Base-by-base conservation (phyloP, 2,329 filamentous ascomycete species). In the Nothomitra cinnamomea region DNA sequence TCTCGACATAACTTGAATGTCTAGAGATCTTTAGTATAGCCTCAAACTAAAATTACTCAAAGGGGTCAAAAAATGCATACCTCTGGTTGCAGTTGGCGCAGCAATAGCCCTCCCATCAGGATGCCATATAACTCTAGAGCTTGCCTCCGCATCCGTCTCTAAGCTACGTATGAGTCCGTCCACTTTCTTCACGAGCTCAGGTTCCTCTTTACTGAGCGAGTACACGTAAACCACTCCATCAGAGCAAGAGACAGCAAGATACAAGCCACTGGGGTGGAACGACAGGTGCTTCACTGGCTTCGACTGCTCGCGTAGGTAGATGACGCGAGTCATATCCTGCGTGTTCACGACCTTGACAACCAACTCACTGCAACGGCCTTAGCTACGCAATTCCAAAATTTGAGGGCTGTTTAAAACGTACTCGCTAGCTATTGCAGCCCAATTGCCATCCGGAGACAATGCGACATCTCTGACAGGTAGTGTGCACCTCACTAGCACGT, bases 361-460 rank as follows among this genome's bases (percentile, higher is more conserved):
- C 55, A 95, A 73, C 66, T 98, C 92, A 66, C 78, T 81, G 55
- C 38, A 17, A 66, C 53, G 66, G 58, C 53, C 35, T 60, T 41
- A 60, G 54, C 17, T 32, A 49, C 4, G 17, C 2, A 5, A 47
- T 13, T 4, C 38, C 7, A 1, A 17, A 21, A 28, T n/a, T 2
- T 7, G 15, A 10, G 22, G 17, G 10, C 2, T 45, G 15, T n/a
- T 6, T 10, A 6, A 43, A 1, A 70, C 77, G 59, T 66, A 81
- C 78, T 96, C 94, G 73, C 89, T 95, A n/a, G 89, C 88, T 24
- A 96, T 87, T 28, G 92, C 92, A 58, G 83, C 86, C 89, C 88
- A 96, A 61, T 85, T 78, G 0, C 79, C 77, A 64, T 96, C 85
- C 1, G 80, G 77, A 1, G 87, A 89, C 13, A 98, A 72, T 2